A percentile compares a stretch with the other conserved stretches of the same genome.
These are phyloP conservation scores for Fusarium sp. DNA, from an alignment of 2,329 filamentous ascomycete species.

Conservation along the genomic window DNA sequence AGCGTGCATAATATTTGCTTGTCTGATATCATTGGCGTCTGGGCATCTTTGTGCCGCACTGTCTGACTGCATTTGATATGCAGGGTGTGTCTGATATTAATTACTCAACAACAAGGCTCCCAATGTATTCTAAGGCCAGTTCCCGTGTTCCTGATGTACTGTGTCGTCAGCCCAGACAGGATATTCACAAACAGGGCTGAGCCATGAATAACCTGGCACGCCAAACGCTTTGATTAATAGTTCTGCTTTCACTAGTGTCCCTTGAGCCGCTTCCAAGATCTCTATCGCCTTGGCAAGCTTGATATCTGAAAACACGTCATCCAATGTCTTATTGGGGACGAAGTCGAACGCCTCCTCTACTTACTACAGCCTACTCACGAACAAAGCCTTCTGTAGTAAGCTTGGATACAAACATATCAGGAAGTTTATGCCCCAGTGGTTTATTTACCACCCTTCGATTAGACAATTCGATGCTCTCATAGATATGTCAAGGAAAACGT, in stretches of 20 bases:
- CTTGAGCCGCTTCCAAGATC: neutral
- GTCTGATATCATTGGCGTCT: neutral
- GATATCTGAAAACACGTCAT: conserved; percentile 2
- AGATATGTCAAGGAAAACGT: too few species aligned
- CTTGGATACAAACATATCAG: too few species aligned
- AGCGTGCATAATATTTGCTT: neutral
- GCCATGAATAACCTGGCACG: neutral
- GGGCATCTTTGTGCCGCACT: neutral
- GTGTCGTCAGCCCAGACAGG: neutral
- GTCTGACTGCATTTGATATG: neutral
- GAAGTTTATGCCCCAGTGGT: too few species aligned
- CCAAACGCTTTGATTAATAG: neutral
- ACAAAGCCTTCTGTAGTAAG: too few species aligned
- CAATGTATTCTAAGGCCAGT: neutral
- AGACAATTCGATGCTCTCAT: too few species aligned
- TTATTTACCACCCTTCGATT: too few species aligned
- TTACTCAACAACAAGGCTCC: neutral
- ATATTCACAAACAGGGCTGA: neutral
- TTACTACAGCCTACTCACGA: neutral
- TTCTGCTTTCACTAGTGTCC: neutral
- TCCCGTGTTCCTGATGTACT: neutral
- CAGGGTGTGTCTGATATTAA: neutral
- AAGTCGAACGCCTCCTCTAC: conserved; percentile 2
- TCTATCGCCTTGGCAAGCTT: neutral
- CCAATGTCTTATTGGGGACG: neutral